These are phyloP conservation scores for Aspergillus leporis DNA, from an alignment of 495 filamentous ascomycete genomes.

Conservation along the genomic window DNA sequence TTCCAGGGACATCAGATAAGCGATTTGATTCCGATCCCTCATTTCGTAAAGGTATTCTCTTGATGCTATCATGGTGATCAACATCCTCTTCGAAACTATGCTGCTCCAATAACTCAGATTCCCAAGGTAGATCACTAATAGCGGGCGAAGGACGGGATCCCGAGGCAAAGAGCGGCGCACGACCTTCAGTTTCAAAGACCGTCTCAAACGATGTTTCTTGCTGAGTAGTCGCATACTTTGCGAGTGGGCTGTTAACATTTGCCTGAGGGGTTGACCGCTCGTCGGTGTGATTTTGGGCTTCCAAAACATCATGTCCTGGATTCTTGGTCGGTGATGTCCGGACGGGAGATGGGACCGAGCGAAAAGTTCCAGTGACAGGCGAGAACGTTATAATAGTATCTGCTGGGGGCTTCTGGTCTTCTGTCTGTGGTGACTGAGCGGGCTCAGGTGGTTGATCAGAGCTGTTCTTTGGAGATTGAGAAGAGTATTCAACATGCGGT, in stretches of 20 bases:
- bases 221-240: constrained; percentile 17
- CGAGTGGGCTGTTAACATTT: constrained; percentile 9
- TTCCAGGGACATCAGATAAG: constrained; percentile 34
- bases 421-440: not conserved
- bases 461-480: not conserved
- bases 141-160: constrained; percentile 15
- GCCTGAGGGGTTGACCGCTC: not conserved
- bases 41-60: constrained; percentile 37
- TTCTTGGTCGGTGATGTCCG: constrained; percentile 27
- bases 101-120: constrained; percentile 4
- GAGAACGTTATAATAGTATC: constrained; percentile 49
- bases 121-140: constrained; percentile 13
- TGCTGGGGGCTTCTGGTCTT: constrained; percentile 18
- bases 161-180: constrained; percentile 10
- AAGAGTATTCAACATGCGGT: not conserved
- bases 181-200: constrained; percentile 16
- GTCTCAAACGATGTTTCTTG: constrained; percentile 13
- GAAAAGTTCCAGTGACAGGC: constrained; percentile 51
- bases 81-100: not conserved
- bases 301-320: constrained; percentile 14
- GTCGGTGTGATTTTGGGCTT: constrained; percentile 6
- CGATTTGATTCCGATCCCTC: constrained; percentile 26
- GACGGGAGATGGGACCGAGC: constrained; percentile 43
- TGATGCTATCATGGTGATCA: constrained; percentile 24
- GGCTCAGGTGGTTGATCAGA: not conserved